Evolutionary conservation across 176 grass and related monocot species (phyloP).

Genomic region (Cenchrus americanus): DNA sequence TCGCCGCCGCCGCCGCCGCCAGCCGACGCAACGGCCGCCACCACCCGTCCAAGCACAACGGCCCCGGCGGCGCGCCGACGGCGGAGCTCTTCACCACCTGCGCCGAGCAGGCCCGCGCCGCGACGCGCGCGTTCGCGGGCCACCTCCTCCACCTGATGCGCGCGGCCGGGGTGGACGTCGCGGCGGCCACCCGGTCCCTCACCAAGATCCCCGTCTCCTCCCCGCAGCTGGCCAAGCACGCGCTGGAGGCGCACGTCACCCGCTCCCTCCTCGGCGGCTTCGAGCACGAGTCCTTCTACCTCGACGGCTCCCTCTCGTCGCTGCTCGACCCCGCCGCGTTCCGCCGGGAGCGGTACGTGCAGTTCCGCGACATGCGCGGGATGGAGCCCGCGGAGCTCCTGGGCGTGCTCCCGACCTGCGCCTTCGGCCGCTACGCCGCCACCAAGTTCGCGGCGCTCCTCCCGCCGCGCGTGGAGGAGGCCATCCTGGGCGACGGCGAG

Average conservation of each 20-base stretch:
- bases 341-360: constrained; percentile 70
- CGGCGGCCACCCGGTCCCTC: constrained; percentile 69
- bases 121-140: constrained; percentile 72
- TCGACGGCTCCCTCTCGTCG: constrained; percentile 91
- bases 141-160: constrained; percentile 74
- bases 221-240: constrained; percentile 73
- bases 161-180: constrained; percentile 61
- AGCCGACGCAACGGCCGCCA: constrained; percentile 44
- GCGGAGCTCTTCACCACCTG: constrained; percentile 68
- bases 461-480: constrained; percentile 66
- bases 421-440: constrained; percentile 79
- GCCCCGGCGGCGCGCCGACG: constrained; percentile 43
- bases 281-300: constrained; percentile 98
- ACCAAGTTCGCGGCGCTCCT: constrained; percentile 63
- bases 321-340: constrained; percentile 83
- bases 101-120: constrained; percentile 68
- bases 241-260: constrained; percentile 80
- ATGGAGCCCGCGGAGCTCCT: constrained; percentile 94
- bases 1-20: constrained; percentile 41
- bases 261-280: constrained; percentile 75
- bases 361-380: constrained; percentile 90
- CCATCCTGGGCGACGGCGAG: constrained; percentile 62
- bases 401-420: constrained; percentile 82
- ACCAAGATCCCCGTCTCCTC: constrained; percentile 37
- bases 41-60: constrained; percentile 46